These are phyloP conservation scores for Brachypodium distachyon DNA, from an alignment of 202 grass and related monocot genomes.

Conservation along the genomic window DNA sequence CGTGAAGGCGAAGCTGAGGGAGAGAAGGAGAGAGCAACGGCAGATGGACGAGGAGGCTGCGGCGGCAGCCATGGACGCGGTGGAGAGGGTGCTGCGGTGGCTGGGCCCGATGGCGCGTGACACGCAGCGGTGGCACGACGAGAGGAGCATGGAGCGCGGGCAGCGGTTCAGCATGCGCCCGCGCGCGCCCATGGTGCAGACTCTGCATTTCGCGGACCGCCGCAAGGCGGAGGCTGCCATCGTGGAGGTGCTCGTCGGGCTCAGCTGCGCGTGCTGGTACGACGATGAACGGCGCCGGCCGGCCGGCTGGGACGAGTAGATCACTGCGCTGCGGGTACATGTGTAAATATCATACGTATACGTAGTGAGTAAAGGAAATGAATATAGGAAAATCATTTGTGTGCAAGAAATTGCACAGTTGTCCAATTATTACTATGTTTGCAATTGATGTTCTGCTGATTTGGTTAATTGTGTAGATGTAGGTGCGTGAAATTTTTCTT, in stretches of 20 bases:
- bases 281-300: constrained; percentile 31
- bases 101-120: constrained; percentile 62
- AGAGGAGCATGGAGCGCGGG: constrained; percentile 64
- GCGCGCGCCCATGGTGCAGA: constrained; percentile 55
- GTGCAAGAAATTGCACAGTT: no score
- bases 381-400: background rate
- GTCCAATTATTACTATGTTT: no score
- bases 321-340: background rate
- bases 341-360: constrained; percentile 5
- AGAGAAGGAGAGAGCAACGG: constrained; percentile 37
- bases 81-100: constrained; percentile 47
- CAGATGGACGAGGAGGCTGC: constrained; percentile 31
- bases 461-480: no score
- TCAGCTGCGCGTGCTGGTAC: constrained; percentile 69
- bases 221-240: constrained; percentile 60
- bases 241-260: constrained; percentile 63
- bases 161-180: constrained; percentile 57
- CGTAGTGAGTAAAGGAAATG: no score
- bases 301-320: constrained; percentile 21
- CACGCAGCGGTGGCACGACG: constrained; percentile 74
- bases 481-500: no score
- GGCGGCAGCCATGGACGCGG: constrained; percentile 32
- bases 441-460: no score
- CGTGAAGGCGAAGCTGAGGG: constrained; percentile 53
- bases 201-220: constrained; percentile 71